Base-by-base conservation (phyloP, 352 stramenopile genomes). In the Elongisporangium undulatum region DNA sequence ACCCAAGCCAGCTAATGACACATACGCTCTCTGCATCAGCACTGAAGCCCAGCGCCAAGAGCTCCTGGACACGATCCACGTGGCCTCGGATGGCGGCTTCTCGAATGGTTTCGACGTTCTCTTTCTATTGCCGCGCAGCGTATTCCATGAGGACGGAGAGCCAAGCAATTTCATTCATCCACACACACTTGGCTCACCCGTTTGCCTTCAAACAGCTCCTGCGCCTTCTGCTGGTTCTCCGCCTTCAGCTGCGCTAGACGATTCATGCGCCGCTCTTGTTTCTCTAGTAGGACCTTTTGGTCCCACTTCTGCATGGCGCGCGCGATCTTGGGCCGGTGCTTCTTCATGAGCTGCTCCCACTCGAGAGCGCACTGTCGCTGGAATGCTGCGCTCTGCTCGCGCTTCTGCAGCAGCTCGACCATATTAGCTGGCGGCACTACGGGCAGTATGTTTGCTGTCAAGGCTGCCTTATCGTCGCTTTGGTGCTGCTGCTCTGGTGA, bases 21-120 rank as follows among this genome's bases (percentile, higher is more conserved):
- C 66, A 15, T 63, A 91, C 79, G 58, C 79, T 91, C 57, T 84
- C 67, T 6, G 79, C 69, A 54, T 91, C 71, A 0, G 74, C 65
- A 19, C 77, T 79, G 41, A 87, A 89, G 6, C 82, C 82, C 24
- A 71, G 67, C 10, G 62, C 57, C 2, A 91, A 59, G 21, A 91
- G 51, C 22, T 82, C 70, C 20, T 67, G 56, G 13, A 91, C 66
- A 6, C 77, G 69, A 21, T 66, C 69, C 15, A 80, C 21, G 59
- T 91, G 71, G 10, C 79, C 82, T 49, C 74, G 67, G 60, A 91
- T 82, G 20, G 79, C 75, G 22, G 79, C 82, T 59, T 89, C 74
- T 1, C 82, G 82, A 49, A 91, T 89, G 4, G 75, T 84, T 48
- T 86, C 76, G 24, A 88, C 62, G 58, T 86, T 86, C 56, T 87